Base-by-base conservation (phyloP, 805 yeast genomes). In the Torulaspora gathmanii region DNA sequence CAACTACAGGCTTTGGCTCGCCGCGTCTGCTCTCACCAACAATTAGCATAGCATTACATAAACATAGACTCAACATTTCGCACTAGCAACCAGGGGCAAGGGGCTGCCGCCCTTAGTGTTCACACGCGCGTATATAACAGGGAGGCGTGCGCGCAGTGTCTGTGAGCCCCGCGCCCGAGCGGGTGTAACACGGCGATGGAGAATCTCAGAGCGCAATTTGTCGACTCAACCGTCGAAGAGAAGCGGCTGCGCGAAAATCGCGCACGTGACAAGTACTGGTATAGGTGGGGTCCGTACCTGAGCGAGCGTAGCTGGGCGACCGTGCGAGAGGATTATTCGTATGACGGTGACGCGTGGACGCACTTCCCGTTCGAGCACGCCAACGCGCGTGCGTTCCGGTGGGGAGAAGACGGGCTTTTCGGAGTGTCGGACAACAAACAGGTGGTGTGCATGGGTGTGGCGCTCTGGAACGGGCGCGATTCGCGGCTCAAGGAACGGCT, bases 371-470 rank as follows among this genome's bases (percentile, higher is more conserved):
- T 87, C 63, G 95, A 86, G 48, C 88, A 86, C 49, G 83, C 95
- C 1, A 73, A 80, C 48, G 78, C 89, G 17, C 71, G 97, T 53
- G 79, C 86, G 11, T 89, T 85, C 63, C 73, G 97, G 35, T 89
- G 97, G 97, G 95, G 96, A 33, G 97, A 90, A 64, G 96, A 89
- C 63, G 97, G 97, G 2, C 70, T 89, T 54, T 95, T 91, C 9
- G 97, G 97, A 40, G 83, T 86, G 16, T 78, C 86, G 50, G 97
- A 89, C 62, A 79, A 85, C 50, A 88, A 84, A 59, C 96, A 86
- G 60, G 65, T 78, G 53, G 70, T 86, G 26, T 83, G 91, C 62
- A 65, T 86, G 54, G 76, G 85, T n/a, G 72, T 89, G 71, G 95
- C 90, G 2, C 71, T 90, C 49, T 89, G 97, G 97, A 89, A 89